These are phyloP conservation scores for Suhomyces chickasaworum DNA, from an alignment of 1,139 yeast species.

Conservation along the genomic window DNA sequence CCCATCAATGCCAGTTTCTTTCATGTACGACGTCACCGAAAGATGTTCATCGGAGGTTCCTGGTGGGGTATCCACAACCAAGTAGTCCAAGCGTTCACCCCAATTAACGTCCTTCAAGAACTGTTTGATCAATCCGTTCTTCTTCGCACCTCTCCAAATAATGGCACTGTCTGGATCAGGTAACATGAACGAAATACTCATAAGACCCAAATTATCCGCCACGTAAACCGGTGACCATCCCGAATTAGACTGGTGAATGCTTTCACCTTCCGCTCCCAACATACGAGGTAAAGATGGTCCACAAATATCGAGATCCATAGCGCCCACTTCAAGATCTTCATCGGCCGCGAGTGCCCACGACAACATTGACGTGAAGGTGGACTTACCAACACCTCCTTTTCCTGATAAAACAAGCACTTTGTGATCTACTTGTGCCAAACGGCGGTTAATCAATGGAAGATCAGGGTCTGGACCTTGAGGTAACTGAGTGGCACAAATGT, in stretches of 20 bases:
- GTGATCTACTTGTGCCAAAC: slow-evolving; percentile 71
- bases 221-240: slow-evolving; percentile 99
- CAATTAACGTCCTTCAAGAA: slow-evolving; percentile 94
- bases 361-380: slow-evolving; percentile 92
- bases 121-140: slow-evolving; percentile 89
- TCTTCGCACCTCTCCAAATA: slow-evolving; percentile 96
- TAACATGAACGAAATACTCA: slow-evolving; percentile 94
- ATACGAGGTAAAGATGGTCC: slow-evolving; percentile 96
- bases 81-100: slow-evolving; percentile 83
- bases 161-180: slow-evolving; percentile 94
- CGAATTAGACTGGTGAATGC: slow-evolving; percentile 82
- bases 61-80: slow-evolving; percentile 96
- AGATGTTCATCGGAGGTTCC: slow-evolving; percentile 98
- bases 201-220: slow-evolving; percentile 90
- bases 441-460: slow-evolving; percentile 70
- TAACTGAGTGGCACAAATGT: slow-evolving; percentile 74
- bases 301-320: slow-evolving; percentile 96
- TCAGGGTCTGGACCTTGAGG: slow-evolving; percentile 98
- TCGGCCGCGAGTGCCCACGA: slow-evolving; percentile 96
- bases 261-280: slow-evolving; percentile 90
- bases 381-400: slow-evolving; percentile 98
- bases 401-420: slow-evolving; percentile 88
- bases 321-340: slow-evolving; percentile 84
- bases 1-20: slow-evolving; percentile 92
- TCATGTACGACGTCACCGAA: slow-evolving; percentile 82